phyloP scores from a whole-genome alignment of 225 moss, liverwort and hornwort species.

The Ulota crispa region DNA sequence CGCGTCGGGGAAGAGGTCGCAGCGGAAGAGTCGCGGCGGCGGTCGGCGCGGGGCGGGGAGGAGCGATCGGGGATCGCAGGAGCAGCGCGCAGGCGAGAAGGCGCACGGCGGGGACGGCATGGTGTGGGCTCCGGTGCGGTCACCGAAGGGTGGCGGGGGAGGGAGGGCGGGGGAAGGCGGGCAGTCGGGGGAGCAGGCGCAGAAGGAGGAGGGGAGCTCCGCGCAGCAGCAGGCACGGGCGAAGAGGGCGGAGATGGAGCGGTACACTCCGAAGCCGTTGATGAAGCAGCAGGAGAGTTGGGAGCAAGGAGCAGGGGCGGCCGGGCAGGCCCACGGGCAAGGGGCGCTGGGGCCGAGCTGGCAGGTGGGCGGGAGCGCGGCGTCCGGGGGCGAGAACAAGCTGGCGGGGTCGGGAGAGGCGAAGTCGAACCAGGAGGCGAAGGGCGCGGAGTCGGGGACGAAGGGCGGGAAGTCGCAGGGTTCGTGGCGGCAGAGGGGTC shows the following conservation, averaged over 20 bases:
- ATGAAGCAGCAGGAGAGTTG: constrained; percentile 74
- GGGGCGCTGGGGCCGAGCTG: neutral
- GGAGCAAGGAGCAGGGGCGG: constrained; percentile 36
- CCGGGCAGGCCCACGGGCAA: constrained; percentile 15
- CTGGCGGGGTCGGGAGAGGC: constrained; percentile 25
- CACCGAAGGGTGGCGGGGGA: constrained; percentile 39
- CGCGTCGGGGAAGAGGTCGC: constrained; percentile 57
- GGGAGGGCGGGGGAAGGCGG: constrained; percentile 29
- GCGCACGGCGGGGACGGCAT: constrained; percentile 68
- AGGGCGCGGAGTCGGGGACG: constrained; percentile 41
- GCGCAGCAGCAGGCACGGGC: constrained; percentile 58
- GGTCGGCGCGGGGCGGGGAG: constrained; percentile 51
- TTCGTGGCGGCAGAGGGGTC: constrained; percentile 84
- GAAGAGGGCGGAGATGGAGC: constrained; percentile 89
- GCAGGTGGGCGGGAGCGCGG: neutral
- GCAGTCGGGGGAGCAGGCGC: constrained; percentile 40
- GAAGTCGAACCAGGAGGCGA: constrained; percentile 55
- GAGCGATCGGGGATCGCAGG: constrained; percentile 70
- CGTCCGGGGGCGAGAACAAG: constrained; percentile 10
- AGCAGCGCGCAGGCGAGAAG: constrained; percentile 78
- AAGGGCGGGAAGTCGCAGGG: constrained; percentile 65
- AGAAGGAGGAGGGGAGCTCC: constrained; percentile 67
- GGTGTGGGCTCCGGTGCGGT: constrained; percentile 97
- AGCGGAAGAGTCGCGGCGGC: constrained; percentile 62
- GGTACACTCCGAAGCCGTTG: constrained; percentile 88